phyloP scores from a whole-genome alignment of 2,329 filamentous ascomycete species.

The Alternaria viburni region DNA sequence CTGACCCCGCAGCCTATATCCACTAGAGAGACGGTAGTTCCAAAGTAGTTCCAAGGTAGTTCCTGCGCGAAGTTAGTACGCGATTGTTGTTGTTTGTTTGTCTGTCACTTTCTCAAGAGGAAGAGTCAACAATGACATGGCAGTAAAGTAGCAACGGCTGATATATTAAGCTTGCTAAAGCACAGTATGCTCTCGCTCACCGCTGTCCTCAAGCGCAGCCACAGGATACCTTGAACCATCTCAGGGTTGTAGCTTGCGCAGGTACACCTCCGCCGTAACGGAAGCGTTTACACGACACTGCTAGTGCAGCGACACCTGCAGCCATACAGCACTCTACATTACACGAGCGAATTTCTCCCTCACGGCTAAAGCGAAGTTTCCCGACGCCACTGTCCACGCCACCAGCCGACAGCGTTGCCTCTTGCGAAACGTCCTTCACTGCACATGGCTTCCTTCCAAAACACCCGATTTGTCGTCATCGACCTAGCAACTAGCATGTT shows the following conservation, averaged over 20 bases:
- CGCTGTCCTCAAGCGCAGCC: background rate
- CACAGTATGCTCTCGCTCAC: background rate
- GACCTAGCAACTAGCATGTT: background rate
- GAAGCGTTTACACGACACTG: background rate
- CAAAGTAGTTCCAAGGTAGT: background rate
- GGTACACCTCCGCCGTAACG: background rate
- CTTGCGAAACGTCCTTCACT: background rate
- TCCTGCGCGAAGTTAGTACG: background rate
- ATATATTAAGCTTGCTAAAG: background rate
- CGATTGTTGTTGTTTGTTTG: background rate
- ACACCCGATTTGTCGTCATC: background rate
- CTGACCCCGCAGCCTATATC: background rate
- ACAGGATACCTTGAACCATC: background rate
- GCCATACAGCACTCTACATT: background rate
- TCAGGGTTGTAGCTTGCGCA: constrained; percentile 1
- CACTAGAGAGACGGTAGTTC: background rate
- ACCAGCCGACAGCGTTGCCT: constrained; percentile 3
- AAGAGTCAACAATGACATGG: background rate
- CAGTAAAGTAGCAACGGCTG: background rate
- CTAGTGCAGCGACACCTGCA: background rate
- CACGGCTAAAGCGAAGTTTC: background rate
- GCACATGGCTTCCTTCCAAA: background rate
- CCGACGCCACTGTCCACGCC: background rate
- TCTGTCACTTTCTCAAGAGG: background rate
- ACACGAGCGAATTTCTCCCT: background rate